These are phyloP conservation scores for Diaporthe aspalathi DNA, from an alignment of 2,329 filamentous ascomycete genomes.

Conservation along the genomic window DNA sequence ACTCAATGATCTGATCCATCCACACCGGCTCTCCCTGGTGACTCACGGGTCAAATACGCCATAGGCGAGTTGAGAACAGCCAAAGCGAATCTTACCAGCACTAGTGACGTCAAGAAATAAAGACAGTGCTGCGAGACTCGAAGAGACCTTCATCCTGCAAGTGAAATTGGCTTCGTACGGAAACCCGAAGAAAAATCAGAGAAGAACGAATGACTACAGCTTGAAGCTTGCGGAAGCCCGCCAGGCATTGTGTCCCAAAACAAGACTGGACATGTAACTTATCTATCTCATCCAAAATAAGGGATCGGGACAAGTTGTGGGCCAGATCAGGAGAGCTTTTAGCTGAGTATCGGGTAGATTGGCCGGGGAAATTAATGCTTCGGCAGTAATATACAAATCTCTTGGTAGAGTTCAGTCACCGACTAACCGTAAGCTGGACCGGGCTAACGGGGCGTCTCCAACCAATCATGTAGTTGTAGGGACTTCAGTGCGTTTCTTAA, in stretches of 20 bases:
- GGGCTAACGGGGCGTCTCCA: no score
- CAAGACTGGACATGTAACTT: neutral
- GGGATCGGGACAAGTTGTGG: neutral
- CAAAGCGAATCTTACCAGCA: constrained; percentile 17
- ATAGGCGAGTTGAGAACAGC: constrained; percentile 18
- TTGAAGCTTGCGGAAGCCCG: neutral
- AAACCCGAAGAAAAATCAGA: neutral
- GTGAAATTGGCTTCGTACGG: neutral
- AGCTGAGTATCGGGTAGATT: constrained; percentile 9
- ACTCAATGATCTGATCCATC: neutral
- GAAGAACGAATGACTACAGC: constrained; percentile 4
- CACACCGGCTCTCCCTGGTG: no score
- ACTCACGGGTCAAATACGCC: constrained; percentile 23
- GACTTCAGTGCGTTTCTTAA: no score
- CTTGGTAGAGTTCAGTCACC: neutral
- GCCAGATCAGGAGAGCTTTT: neutral
- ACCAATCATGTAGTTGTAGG: no score
- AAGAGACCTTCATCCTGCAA: constrained; percentile 7
- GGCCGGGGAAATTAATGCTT: constrained; percentile 19
- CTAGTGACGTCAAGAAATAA: neutral
- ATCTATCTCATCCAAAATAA: neutral
- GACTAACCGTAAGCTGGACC: no score
- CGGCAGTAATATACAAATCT: neutral
- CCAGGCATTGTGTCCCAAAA: neutral
- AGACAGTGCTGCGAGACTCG: neutral